Evolutionary conservation across 176 grass and related monocot species (phyloP), one percentile per base, ranked within the genome.

Genomic region (Cymbopogon citratus): DNA sequence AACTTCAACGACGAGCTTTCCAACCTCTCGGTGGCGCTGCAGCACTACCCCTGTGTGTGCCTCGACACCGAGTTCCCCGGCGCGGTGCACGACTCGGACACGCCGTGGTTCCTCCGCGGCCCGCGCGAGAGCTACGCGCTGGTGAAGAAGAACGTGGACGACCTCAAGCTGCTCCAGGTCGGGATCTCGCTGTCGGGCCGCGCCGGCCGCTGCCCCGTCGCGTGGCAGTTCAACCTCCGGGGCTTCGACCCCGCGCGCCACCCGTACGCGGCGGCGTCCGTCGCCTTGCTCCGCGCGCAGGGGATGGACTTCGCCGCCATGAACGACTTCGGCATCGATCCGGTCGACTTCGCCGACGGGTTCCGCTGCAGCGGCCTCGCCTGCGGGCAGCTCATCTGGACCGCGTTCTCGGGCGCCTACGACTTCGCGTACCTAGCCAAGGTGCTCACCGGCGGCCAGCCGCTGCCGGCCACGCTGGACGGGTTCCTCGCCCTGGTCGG

Each of bases 171-270:
- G 21, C 79, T 90, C 39, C 83, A 86, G 80, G 61, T 90, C 49
- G 88, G 88, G 0, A 0, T 90, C 57, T 6, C 79, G 9, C 84
- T 90, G 11, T 68, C 29, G 1, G 74, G 69, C 23, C 1, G 35
- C n/a, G 5, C 18, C 6, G 79, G 79, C 26, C 45, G 72, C 31
- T 41, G 23, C 68, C 84, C 60, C 21, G 36, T 62, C 10, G 74
- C 73, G 15, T 89, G 87, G 87, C 82, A 89, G 77, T 89, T 89
- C 87, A 89, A 89, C 71, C 49, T 89, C 77, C 6, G 41, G 0
- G 87, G 82, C 51, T 89, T 89, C 87, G 71, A 89, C 77, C 41
- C 28, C 0, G 2, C 1, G 41, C 23, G 10, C 0, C 54, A 89
- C 77, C 63, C 82, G 9, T 77, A 85, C 64, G 71, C 82, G 28